Evolutionary conservation across 345 rosid species (phyloP), one percentile per base, ranked within the genome.

Genomic region (Citrus medica): DNA sequence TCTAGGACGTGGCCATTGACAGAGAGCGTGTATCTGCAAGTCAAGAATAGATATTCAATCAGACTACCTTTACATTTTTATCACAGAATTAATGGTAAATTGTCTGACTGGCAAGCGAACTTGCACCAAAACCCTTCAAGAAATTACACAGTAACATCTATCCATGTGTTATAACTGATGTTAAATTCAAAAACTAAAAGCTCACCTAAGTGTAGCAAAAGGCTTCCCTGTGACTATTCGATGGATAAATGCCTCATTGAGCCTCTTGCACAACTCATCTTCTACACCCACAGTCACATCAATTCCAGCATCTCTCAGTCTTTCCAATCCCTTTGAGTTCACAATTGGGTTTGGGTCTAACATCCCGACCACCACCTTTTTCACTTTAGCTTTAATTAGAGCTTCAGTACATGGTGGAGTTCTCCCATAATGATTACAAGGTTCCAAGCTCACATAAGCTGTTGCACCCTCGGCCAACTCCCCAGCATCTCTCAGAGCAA

Each of bases 371-470:
- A 92, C 97, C 75, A 88, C 93, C 85, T 85, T 90, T 80, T 90
- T 96, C 82, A 91, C 93, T 74, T 91, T 91, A 71, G 97, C 97
- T 79, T 90, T 88, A 66, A 94, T 87, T 77, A 94, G 67, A 27
- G 98, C 99, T 81, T 96, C 97, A 51, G 92, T 80, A 70, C 98
- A 94, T 0, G 98, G 98, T n/a, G 97, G 97, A 46, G 97, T 96
- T 87, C 98, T 89, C 19, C 99, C 98, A 71, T 86, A 81, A 81
- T 92, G 97, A 76, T 96, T 91, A 82, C 99, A 92, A 2, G 99
- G 99, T 83, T 96, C 99, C 60, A 94, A 83, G 78, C 93, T 92
- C 83, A 94, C 98, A 75, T 94, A 96, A 65, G 97, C 92, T 53
- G 97, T 94, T 0, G 97, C 94, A 74, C 86, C 86, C 86, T 92